Conservation (phyloP, 2,329 filamentous ascomycete genomes). For the Phialocephala sp. region DNA sequence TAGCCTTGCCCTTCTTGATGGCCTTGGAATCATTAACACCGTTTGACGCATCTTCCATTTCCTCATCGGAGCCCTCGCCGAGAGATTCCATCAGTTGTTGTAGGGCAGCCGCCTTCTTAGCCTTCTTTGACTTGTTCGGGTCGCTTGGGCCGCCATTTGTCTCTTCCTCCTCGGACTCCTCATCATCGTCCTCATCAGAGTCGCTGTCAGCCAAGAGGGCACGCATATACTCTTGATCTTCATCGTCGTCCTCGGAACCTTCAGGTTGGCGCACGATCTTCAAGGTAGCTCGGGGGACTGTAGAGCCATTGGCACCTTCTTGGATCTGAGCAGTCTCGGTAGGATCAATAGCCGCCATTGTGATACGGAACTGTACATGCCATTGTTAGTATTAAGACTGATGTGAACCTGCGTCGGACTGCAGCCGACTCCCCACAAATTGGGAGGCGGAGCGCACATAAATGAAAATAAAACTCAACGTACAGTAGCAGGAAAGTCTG, state of each 20-base stretch:
- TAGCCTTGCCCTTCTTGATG: conserved; percentile 73
- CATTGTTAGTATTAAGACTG: conserved; percentile 26
- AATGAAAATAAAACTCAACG: conserved; percentile 47
- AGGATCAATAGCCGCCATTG: conserved; percentile 97
- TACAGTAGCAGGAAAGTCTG: conserved; percentile 84
- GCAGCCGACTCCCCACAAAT: background rate
- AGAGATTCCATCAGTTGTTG: conserved; percentile 78
- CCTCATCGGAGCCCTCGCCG: conserved; percentile 65
- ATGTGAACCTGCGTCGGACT: background rate
- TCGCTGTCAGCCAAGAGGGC: conserved; percentile 54
- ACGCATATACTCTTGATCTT: conserved; percentile 70
- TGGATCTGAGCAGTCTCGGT: conserved; percentile 74
- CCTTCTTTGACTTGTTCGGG: conserved; percentile 86
- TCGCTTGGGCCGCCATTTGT: conserved; percentile 90
- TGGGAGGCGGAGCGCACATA: conserved; percentile 1
- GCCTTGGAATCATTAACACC: conserved; percentile 63
- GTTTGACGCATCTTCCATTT: conserved; percentile 74
- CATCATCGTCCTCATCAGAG: conserved; percentile 55
- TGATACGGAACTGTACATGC: conserved; percentile 81
- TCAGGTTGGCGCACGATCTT: conserved; percentile 83
- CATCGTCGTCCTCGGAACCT: conserved; percentile 65
- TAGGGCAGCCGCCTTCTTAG: conserved; percentile 76
- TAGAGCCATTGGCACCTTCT: conserved; percentile 64
- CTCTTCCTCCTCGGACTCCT: conserved; percentile 71
- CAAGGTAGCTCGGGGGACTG: conserved; percentile 79